These are phyloP conservation scores for Ballota nigra DNA, from an alignment of 257 asterid species.

Conservation along the genomic window DNA sequence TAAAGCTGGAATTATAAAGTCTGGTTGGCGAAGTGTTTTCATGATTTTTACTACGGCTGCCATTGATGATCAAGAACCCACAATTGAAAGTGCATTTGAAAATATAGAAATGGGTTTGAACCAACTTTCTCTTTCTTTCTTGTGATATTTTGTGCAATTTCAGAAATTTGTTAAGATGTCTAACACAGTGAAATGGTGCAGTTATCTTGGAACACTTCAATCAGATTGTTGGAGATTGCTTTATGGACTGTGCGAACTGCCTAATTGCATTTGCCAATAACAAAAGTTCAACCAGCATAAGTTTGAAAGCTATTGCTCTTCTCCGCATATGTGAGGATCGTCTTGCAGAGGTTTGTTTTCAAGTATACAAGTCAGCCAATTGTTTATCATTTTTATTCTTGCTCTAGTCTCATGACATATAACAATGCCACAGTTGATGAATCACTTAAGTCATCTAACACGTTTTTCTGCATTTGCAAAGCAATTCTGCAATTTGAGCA, in stretches of 20 bases:
- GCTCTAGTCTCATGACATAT: too few species aligned
- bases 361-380: not conserved
- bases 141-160: conserved; percentile 15
- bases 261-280: conserved; percentile 90
- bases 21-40: conserved; percentile 99
- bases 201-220: conserved; percentile 96
- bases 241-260: conserved; percentile 97
- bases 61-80: conserved; percentile 75
- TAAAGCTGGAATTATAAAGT: conserved; percentile 81
- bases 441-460: too few species aligned
- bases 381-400: too few species aligned
- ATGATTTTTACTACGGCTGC: conserved; percentile 93
- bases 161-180: conserved; percentile 21
- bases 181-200: conserved; percentile 48
- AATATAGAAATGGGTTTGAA: conserved; percentile 89
- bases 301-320: conserved; percentile 98
- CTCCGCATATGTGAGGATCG: conserved; percentile 99
- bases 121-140: conserved; percentile 19
- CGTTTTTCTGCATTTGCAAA: too few species aligned
- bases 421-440: too few species aligned
- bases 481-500: too few species aligned
- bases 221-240: conserved; percentile 89
- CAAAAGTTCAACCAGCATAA: conserved; percentile 70
- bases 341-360: conserved; percentile 84
- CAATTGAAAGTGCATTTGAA: conserved; percentile 96